These are phyloP conservation scores for Schizonepeta tenuifolia DNA, from an alignment of 257 asterid species.

Conservation along the genomic window DNA sequence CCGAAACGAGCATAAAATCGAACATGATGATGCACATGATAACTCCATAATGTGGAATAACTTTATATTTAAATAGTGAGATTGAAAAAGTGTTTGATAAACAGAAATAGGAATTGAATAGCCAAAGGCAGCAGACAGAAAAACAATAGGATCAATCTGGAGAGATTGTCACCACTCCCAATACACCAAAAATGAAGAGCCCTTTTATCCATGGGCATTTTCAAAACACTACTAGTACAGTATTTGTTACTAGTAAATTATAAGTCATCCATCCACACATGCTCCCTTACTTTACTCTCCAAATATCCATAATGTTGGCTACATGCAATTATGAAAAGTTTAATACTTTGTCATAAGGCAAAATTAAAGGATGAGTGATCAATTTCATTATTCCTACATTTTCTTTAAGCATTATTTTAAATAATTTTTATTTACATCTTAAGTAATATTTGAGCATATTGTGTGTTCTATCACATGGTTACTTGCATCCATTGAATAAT, in stretches of 20 bases:
- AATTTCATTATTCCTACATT: too few relatives aligned
- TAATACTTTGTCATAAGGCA: too few relatives aligned
- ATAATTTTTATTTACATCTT: too few relatives aligned
- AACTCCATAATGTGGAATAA: not conserved
- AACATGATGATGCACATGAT: not conserved
- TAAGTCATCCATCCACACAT: slow-evolving; percentile 13
- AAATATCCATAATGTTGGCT: slow-evolving; percentile 33
- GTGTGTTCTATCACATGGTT: too few relatives aligned
- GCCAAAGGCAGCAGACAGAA: slow-evolving; percentile 14
- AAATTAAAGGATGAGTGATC: too few relatives aligned
- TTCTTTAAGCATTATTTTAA: too few relatives aligned
- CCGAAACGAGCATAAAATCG: not conserved
- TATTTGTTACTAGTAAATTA: not conserved
- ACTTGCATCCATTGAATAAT: too few relatives aligned
- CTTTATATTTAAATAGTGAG: not conserved
- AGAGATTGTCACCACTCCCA: slow-evolving; percentile 31
- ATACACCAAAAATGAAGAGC: slow-evolving; percentile 16
- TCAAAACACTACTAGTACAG: not conserved
- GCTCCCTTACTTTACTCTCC: slow-evolving; percentile 16
- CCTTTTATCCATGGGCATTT: slow-evolving; percentile 2
- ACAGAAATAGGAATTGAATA: too few relatives aligned
- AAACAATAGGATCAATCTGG: slow-evolving; percentile 37
- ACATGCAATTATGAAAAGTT: not conserved
- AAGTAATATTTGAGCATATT: too few relatives aligned
- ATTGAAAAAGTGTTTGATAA: not conserved